phyloP scores from a whole-genome alignment of 768 basidiomycete species.

The Suillus alpinus region DNA sequence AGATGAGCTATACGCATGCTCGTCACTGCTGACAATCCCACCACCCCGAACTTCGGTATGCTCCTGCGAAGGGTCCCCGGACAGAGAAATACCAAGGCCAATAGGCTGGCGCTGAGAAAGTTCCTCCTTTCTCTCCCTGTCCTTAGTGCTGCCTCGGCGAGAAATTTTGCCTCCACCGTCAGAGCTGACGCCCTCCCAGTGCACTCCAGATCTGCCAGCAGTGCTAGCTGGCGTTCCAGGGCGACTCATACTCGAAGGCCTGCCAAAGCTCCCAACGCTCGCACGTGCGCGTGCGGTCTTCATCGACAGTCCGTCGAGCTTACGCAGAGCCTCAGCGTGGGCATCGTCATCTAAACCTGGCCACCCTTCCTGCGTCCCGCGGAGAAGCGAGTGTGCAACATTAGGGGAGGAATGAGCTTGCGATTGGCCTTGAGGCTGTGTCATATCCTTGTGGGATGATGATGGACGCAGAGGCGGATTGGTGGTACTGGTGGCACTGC shows the following conservation, averaged over 20 bases:
- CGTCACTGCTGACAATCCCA: conserved; percentile 55
- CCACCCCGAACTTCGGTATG: conserved; percentile 40
- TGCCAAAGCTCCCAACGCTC: conserved; percentile 71
- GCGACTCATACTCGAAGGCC: conserved; percentile 62
- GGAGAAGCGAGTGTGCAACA: conserved; percentile 81
- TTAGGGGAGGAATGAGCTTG: conserved; percentile 49
- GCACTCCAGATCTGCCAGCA: conserved; percentile 41
- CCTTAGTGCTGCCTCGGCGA: conserved; percentile 36
- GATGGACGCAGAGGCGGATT: conserved; percentile 32
- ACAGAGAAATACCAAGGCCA: conserved; percentile 35
- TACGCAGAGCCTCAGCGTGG: conserved; percentile 87
- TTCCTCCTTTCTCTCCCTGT: conserved; percentile 45
- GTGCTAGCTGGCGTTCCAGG: conserved; percentile 74
- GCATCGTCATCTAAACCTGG: conserved; percentile 83
- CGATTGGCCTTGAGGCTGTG: conserved; percentile 31
- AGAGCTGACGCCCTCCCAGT: conserved; percentile 72
- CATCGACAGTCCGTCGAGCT: conserved; percentile 84
- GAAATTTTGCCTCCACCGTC: conserved; percentile 33
- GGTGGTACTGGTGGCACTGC: conserved; percentile 38
- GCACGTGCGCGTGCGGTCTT: conserved; percentile 75
- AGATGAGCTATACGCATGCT: conserved; percentile 42
- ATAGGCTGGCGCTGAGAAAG: conserved; percentile 14
- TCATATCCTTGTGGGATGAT: conserved; percentile 38
- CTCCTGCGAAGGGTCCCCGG: conserved; percentile 36
- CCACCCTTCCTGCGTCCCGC: conserved; percentile 90